phyloP scores from a whole-genome alignment of 2,329 filamentous ascomycete genomes.

The Hyphodiscus sp. region DNA sequence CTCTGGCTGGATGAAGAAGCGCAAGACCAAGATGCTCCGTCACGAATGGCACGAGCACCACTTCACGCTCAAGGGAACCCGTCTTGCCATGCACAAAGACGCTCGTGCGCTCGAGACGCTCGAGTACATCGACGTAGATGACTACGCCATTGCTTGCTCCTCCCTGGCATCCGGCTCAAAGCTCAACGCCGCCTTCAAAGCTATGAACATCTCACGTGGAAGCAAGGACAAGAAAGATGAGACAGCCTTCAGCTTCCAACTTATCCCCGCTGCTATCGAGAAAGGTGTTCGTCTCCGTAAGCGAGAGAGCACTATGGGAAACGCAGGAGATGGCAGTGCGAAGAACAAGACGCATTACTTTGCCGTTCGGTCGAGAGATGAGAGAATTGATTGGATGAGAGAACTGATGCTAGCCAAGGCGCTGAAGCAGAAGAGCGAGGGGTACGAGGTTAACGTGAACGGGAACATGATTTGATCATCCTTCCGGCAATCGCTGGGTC shows the following conservation, averaged over 20 bases:
- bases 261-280: conserved; percentile 53
- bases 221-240: conserved; percentile 46
- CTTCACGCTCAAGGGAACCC: conserved; percentile 74
- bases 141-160: conserved; percentile 83
- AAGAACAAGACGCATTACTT: conserved; percentile 88
- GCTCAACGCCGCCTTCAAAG: conserved; percentile 81
- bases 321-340: conserved; percentile 41
- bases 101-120: conserved; percentile 46
- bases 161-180: conserved; percentile 67
- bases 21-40: conserved; percentile 79
- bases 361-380: conserved; percentile 77
- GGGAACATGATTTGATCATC: conserved; percentile 60
- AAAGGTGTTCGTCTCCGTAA: conserved; percentile 43
- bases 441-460: conserved; percentile 77
- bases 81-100: conserved; percentile 70
- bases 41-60: conserved; percentile 93
- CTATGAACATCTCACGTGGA: conserved; percentile 57
- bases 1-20: conserved; percentile 89
- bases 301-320: conserved; percentile 30
- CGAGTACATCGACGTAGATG: conserved; percentile 79
- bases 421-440: conserved; percentile 74
- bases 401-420: conserved; percentile 90
- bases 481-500: neutral
- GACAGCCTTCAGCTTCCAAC: conserved; percentile 76
- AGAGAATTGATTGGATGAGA: conserved; percentile 95